A percentile compares a stretch with the other conserved stretches of the same genome.
phyloP scores from a whole-genome alignment of 495 filamentous ascomycete genomes.

The Pyronema domesticum region DNA sequence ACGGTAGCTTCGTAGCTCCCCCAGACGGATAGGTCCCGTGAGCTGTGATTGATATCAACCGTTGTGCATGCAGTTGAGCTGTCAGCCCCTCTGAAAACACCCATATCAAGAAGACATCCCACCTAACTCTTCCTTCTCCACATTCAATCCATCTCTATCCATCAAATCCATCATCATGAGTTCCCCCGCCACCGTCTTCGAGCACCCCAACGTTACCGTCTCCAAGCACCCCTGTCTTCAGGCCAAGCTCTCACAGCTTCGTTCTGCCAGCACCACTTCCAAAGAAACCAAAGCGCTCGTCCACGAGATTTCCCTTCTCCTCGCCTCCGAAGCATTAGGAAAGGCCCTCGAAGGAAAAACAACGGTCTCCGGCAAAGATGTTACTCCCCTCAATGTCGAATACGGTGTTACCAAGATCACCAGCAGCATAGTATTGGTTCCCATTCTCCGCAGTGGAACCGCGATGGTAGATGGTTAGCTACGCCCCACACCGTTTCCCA shows the following conservation, averaged over 20 bases:
- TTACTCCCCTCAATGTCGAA: conserved; percentile 53
- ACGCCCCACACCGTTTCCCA: conserved; percentile 4
- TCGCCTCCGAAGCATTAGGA: conserved; percentile 69
- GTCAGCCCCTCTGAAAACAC: background rate
- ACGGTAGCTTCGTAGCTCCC: too few species aligned
- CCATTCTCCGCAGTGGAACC: conserved; percentile 76
- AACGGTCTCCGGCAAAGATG: conserved; percentile 33
- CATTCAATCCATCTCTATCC: background rate
- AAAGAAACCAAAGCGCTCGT: conserved; percentile 65
- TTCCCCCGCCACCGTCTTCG: conserved; percentile 18
- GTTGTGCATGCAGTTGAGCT: background rate
- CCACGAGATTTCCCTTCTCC: conserved; percentile 67
- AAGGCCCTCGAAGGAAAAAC: conserved; percentile 32
- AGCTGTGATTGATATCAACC: too few species aligned
- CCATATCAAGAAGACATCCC: background rate
- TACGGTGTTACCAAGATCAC: conserved; percentile 43
- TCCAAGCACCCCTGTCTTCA: conserved; percentile 71
- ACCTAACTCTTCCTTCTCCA: background rate
- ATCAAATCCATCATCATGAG: conserved; percentile 1
- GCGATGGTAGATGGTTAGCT: conserved; percentile 63
- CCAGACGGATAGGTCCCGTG: too few species aligned
- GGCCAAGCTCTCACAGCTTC: conserved; percentile 78
- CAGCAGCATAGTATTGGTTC: conserved; percentile 57
- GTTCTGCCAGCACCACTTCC: conserved; percentile 49
- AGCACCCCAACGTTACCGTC: conserved; percentile 56